phyloP scores from a whole-genome alignment of 2,329 filamentous ascomycete genomes.

The Cryphonectria parasitica region DNA sequence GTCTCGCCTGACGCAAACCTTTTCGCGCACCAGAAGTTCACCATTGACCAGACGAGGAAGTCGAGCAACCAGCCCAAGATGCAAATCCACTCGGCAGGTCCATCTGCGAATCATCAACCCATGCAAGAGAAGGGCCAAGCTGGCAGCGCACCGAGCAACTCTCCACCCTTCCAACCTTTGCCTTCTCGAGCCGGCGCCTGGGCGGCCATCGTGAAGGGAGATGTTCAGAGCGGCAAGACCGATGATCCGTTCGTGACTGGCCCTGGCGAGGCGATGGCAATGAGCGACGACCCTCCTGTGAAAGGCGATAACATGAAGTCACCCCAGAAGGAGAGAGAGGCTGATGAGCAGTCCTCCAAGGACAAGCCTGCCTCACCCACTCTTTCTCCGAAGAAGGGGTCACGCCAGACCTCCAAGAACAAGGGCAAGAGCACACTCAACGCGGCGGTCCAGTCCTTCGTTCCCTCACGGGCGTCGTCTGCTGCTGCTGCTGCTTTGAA shows the following conservation, averaged over 20 bases:
- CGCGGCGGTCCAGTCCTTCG: conserved; percentile 31
- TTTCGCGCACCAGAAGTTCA: conserved; percentile 24
- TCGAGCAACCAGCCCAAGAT: not conserved
- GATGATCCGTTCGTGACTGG: conserved; percentile 17
- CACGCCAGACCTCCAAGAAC: conserved; percentile 3
- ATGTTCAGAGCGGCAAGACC: not conserved
- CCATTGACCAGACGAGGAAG: conserved; percentile 24
- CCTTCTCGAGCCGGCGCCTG: conserved; percentile 15
- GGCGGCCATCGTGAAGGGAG: conserved; percentile 7
- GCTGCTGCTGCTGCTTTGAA: not conserved
- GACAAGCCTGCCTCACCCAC: conserved; percentile 12
- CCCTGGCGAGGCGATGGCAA: not conserved
- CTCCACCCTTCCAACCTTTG: conserved; percentile 22
- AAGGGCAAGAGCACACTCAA: conserved; percentile 23
- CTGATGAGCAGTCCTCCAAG: not conserved
- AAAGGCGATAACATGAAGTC: conserved; percentile 15
- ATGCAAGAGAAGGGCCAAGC: conserved; percentile 13
- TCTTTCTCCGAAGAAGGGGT: conserved; percentile 18
- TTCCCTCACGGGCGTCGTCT: conserved; percentile 13
- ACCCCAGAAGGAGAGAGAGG: conserved; percentile 10
- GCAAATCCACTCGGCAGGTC: not conserved
- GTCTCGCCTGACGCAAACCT: conserved; percentile 16
- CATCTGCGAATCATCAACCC: not conserved
- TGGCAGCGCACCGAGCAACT: conserved; percentile 11
- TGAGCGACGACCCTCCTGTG: not conserved